Evolutionary conservation across 306 rosid genomes (phyloP).

Genomic region (Pachyrhizus erosus): DNA sequence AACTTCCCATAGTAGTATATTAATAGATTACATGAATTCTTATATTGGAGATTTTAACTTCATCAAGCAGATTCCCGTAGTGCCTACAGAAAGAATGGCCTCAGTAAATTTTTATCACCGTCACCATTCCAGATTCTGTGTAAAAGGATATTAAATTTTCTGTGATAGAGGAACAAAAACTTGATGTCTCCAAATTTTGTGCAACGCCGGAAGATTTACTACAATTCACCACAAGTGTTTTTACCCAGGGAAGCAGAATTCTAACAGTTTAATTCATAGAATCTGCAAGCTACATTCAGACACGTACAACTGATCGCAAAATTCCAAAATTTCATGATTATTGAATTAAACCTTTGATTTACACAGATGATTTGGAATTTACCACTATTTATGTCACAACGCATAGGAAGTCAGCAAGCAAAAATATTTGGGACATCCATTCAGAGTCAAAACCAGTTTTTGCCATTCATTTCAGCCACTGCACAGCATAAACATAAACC

Average conservation of each 20-base stretch:
- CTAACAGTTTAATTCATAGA: constrained; percentile 32
- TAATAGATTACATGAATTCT: constrained; percentile 15
- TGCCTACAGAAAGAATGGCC: constrained; percentile 14
- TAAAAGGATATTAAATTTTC: not conserved
- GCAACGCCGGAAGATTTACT: constrained; percentile 1
- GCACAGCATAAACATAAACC: constrained; percentile 28
- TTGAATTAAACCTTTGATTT: constrained; percentile 43
- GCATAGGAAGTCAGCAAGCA: constrained; percentile 46
- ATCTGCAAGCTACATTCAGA: constrained; percentile 40
- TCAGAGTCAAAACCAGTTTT: not conserved
- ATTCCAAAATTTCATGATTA: constrained; percentile 36
- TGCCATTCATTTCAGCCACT: constrained; percentile 39
- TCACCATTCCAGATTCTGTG: constrained; percentile 5
- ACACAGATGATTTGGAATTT: constrained; percentile 51
- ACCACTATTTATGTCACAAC: constrained; percentile 57
- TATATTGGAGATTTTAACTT: constrained; percentile 18
- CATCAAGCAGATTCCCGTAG: constrained; percentile 19
- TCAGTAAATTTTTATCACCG: not conserved
- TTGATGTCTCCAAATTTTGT: constrained; percentile 32
- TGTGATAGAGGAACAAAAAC: constrained; percentile 30
- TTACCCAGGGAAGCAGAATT: not conserved
- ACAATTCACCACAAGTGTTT: not conserved
- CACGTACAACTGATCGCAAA: constrained; percentile 20
- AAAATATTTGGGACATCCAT: constrained; percentile 40
- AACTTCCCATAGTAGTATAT: constrained; percentile 14